phyloP scores from a whole-genome alignment of 2,329 filamentous ascomycete genomes.

The Delphinella strobiligena region DNA sequence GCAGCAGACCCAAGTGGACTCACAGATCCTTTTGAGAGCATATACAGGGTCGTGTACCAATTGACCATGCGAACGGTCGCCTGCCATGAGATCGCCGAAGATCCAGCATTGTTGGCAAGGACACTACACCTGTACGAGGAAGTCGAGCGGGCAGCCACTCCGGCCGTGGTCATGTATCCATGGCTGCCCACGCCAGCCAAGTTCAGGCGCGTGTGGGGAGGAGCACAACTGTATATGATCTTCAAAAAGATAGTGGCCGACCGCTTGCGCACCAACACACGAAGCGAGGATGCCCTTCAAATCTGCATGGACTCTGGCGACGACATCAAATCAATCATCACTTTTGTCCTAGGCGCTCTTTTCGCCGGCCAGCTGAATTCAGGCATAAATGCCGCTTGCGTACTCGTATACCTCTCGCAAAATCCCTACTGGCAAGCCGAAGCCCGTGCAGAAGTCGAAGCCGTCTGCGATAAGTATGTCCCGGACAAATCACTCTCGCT shows the following conservation, averaged over 20 bases:
- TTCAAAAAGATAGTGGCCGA: slow-evolving; percentile 37
- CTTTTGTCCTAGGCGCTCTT: slow-evolving; percentile 41
- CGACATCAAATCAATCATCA: slow-evolving; percentile 30
- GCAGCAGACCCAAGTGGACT: slow-evolving; percentile 20
- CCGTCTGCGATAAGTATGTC: slow-evolving; percentile 32
- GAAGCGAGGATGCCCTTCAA: slow-evolving; percentile 41
- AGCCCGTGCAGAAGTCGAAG: slow-evolving; percentile 36
- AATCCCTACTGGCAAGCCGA: slow-evolving; percentile 33
- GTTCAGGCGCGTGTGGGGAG: slow-evolving; percentile 32
- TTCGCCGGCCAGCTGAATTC: slow-evolving; percentile 48
- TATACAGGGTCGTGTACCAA: slow-evolving; percentile 42
- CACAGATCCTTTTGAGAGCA: slow-evolving; percentile 42
- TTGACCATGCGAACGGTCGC: slow-evolving; percentile 47
- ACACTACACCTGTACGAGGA: slow-evolving; percentile 34
- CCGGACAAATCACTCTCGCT: slow-evolving; percentile 22
- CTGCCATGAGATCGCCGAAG: slow-evolving; percentile 40
- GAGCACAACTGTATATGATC: slow-evolving; percentile 36
- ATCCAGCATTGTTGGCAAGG: slow-evolving; percentile 28
- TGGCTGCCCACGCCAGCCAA: slow-evolving; percentile 36
- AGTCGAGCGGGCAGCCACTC: slow-evolving; percentile 34
- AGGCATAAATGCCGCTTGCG: slow-evolving; percentile 43
- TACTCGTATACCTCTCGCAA: slow-evolving; percentile 38
- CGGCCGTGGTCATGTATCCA: slow-evolving; percentile 40
- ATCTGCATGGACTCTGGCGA: slow-evolving; percentile 41
- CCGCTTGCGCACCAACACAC: slow-evolving; percentile 29